Evolutionary conservation across 2,329 filamentous ascomycete species (phyloP).

Genomic region (Sphaerulina musiva): DNA sequence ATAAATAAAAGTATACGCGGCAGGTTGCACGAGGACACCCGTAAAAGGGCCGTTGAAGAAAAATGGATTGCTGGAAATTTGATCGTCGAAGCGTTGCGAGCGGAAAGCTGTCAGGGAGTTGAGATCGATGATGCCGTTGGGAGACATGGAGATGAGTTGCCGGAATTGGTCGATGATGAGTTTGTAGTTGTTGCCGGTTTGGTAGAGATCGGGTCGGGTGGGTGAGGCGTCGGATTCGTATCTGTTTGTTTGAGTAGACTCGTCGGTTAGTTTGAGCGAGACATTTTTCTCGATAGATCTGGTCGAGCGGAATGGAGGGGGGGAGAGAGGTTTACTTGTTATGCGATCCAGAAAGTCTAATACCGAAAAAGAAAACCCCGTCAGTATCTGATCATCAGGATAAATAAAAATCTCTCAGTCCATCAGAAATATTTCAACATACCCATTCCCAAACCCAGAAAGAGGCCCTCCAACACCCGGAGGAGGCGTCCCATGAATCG

Average conservation of each 20-base stretch:
- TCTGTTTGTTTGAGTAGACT: not conserved
- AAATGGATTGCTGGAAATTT: slow-evolving; percentile 30
- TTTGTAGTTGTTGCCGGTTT: slow-evolving; percentile 27
- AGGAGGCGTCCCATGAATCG: slow-evolving; percentile 19
- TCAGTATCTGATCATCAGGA: too few species aligned
- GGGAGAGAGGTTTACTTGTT: slow-evolving; percentile 23
- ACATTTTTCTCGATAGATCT: not conserved
- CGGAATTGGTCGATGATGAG: slow-evolving; percentile 27
- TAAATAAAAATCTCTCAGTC: too few species aligned
- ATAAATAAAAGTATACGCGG: slow-evolving; percentile 26
- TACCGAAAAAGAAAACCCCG: not conserved
- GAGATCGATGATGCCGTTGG: slow-evolving; percentile 18
- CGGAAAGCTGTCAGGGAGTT: slow-evolving; percentile 19
- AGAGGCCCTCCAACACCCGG: slow-evolving; percentile 10
- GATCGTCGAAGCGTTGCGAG: slow-evolving; percentile 18
- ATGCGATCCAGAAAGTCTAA: slow-evolving; percentile 27
- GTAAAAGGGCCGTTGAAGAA: slow-evolving; percentile 19
- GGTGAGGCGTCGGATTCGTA: slow-evolving; percentile 35
- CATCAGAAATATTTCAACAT: too few species aligned
- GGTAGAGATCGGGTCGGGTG: slow-evolving; percentile 31
- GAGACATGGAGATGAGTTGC: slow-evolving; percentile 24
- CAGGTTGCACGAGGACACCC: slow-evolving; percentile 19
- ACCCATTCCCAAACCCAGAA: not conserved
- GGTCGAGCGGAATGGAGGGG: not conserved
- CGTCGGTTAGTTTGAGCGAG: too few species aligned